Evolutionary conservation across 192 early-diverging fungal genomes (phyloP).

Genomic region (Coemansia reversa): DNA sequence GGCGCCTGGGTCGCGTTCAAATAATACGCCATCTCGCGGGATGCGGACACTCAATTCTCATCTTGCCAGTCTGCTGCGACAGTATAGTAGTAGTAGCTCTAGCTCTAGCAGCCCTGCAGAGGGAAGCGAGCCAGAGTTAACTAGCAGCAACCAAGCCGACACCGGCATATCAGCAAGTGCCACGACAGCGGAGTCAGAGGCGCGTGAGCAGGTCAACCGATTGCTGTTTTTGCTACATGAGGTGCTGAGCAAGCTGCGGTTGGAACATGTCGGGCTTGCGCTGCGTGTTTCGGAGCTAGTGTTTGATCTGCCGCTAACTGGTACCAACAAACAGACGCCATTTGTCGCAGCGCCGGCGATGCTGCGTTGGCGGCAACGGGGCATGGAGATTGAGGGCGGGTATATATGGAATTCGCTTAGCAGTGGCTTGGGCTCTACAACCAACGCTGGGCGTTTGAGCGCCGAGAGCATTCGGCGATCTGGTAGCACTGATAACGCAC

Average conservation of each 20-base stretch:
- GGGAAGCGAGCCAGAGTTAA: neutral
- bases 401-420: conserved; percentile 49
- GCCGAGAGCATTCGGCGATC: conserved; percentile 1
- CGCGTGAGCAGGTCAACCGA: conserved; percentile 24
- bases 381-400: conserved; percentile 35
- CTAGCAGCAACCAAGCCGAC: neutral
- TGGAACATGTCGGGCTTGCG: conserved; percentile 45
- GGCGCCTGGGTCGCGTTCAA: conserved; percentile 13
- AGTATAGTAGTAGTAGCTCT: conserved; percentile 5
- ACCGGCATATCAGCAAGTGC: neutral
- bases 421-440: conserved; percentile 21
- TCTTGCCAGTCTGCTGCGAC: conserved; percentile 24
- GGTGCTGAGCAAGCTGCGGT: conserved; percentile 44
- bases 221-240: conserved; percentile 49
- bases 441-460: conserved; percentile 7
- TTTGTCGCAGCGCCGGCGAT: conserved; percentile 35
- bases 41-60: conserved; percentile 32
- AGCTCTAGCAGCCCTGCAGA: neutral
- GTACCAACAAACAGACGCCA: conserved; percentile 7
- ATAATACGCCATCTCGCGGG: conserved; percentile 26
- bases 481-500: neutral
- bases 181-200: neutral
- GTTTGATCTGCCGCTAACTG: conserved; percentile 45
- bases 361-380: conserved; percentile 49
- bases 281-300: conserved; percentile 37